These are phyloP conservation scores for Byssoonygena ceratinophila DNA, from an alignment of 2,329 filamentous ascomycete species.

Conservation along the genomic window DNA sequence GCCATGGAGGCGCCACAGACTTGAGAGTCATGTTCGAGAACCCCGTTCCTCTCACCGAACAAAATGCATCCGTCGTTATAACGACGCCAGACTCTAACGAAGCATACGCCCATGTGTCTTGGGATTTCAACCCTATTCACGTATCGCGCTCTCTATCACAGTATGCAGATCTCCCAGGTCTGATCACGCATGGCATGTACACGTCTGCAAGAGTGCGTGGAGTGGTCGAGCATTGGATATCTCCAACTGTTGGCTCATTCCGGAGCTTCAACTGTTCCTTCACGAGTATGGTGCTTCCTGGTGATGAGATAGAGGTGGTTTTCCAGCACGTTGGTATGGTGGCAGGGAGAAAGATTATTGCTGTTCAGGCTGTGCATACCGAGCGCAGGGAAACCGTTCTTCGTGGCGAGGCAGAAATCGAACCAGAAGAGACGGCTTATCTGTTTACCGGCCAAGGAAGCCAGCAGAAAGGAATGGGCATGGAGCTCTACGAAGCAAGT, in stretches of 20 bases:
- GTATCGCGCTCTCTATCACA: slow-evolving; percentile 92
- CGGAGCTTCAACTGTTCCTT: slow-evolving; percentile 93
- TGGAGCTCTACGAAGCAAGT: slow-evolving; percentile 57
- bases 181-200: slow-evolving; percentile 99
- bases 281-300: slow-evolving; percentile 94
- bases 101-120: slow-evolving; percentile 95
- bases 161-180: slow-evolving; percentile 90
- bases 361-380: slow-evolving; percentile 62
- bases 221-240: slow-evolving; percentile 94
- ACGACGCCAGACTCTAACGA: slow-evolving; percentile 93
- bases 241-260: slow-evolving; percentile 93
- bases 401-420: slow-evolving; percentile 88
- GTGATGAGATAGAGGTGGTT: slow-evolving; percentile 88
- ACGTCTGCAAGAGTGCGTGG: slow-evolving; percentile 92
- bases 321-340: slow-evolving; percentile 96
- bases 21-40: slow-evolving; percentile 97
- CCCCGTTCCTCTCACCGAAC: slow-evolving; percentile 11
- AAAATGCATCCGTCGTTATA: slow-evolving; percentile 76
- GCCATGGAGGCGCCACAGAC: slow-evolving; percentile 82
- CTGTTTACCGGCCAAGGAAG: slow-evolving; percentile 37
- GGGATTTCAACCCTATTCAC: slow-evolving; percentile 98
- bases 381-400: slow-evolving; percentile 84
- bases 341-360: not conserved
- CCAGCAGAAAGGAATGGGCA: slow-evolving; percentile 34
- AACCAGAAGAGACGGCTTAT: slow-evolving; percentile 91